Base-by-base conservation (phyloP, 352 stramenopile genomes). In the Globisporangium sylvaticum region DNA sequence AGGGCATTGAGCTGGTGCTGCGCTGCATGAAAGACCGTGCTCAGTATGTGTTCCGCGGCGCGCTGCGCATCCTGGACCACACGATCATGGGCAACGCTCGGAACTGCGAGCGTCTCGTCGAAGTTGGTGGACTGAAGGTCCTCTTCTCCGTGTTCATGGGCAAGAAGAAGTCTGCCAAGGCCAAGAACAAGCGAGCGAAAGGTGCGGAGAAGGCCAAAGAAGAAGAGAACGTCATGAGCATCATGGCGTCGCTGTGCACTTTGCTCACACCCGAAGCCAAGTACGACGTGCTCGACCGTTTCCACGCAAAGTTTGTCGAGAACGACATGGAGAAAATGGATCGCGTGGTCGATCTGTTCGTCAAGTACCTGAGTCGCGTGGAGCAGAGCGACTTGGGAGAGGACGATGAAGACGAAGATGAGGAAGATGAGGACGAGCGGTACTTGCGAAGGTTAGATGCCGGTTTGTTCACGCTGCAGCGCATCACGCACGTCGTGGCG, bases 1-100 rank as follows among this genome's bases (percentile, higher is more conserved):
- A 99, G 81, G 95, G 95, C 4, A 77, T 98, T 14, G 93, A 99
- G 74, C 80, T 99, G 24, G 84, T 98, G 71, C 74, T 98, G 32
- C 81, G 93, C 4, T 98, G 89, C 76, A 65, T 98, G 14, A 89
- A 96, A 25, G 91, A 98, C 75, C 83, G 90, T 31, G 86, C 96
- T 32, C 80, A 64, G 24, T 90, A 76, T 68, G 76, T 85, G 22
- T 92, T 88, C 65, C 69, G 62, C 59, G 82, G 75, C 10, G 82
- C 75, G 20, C 68, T 87, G 67, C 84, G 76, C 42, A 79, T 78
- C 8, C 42, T 94, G 37, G 79, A 92, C 58, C 80, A 89, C 55
- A 80, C 86, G 4, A 65, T 84, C 8, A 87, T 91, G 76, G 67
- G 66, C 32, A 88, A 83, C 58, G 69, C 66, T 5, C 75, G 79